phyloP scores from a whole-genome alignment of 2,329 filamentous ascomycete genomes.

The Aspergillus nomiae region DNA sequence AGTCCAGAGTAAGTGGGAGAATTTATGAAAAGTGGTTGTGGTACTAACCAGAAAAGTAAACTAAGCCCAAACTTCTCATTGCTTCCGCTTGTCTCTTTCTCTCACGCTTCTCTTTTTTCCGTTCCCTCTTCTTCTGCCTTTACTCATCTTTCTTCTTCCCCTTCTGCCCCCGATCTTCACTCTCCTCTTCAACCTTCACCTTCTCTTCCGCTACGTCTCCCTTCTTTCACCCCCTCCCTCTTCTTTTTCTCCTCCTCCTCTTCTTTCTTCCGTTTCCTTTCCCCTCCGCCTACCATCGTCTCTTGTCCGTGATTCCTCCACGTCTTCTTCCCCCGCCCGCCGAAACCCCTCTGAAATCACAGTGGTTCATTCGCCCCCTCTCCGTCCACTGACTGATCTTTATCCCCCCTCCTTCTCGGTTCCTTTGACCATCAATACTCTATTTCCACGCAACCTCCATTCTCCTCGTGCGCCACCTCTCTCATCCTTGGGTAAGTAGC shows the following conservation, averaged over 20 bases:
- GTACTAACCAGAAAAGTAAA: neutral
- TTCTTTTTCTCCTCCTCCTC: constrained; percentile 8
- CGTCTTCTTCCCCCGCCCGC: constrained; percentile 31
- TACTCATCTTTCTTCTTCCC: constrained; percentile 17
- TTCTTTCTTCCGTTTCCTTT: constrained; percentile 13
- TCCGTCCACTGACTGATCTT: constrained; percentile 13
- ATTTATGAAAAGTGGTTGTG: neutral
- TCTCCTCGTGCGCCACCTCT: neutral
- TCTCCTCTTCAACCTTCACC: constrained; percentile 23
- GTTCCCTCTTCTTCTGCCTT: constrained; percentile 11
- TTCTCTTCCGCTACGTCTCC: constrained; percentile 15
- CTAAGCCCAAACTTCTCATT: constrained; percentile 1
- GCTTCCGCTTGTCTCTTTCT: constrained; percentile 7
- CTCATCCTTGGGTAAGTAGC: constrained; percentile 5
- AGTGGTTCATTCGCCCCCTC: constrained; percentile 22
- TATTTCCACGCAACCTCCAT: neutral
- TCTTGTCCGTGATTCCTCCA: constrained; percentile 25
- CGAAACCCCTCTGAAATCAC: constrained; percentile 27
- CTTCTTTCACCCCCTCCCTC: constrained; percentile 21
- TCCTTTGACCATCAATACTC: constrained; percentile 4
- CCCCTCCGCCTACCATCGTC: constrained; percentile 21
- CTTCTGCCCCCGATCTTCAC: constrained; percentile 20
- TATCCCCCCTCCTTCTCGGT: neutral
- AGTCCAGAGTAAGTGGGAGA: neutral
- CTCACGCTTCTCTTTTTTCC: constrained; percentile 18